These are phyloP conservation scores for Euphorbia corollata DNA, from an alignment of 441 rosid species.

Conservation along the genomic window DNA sequence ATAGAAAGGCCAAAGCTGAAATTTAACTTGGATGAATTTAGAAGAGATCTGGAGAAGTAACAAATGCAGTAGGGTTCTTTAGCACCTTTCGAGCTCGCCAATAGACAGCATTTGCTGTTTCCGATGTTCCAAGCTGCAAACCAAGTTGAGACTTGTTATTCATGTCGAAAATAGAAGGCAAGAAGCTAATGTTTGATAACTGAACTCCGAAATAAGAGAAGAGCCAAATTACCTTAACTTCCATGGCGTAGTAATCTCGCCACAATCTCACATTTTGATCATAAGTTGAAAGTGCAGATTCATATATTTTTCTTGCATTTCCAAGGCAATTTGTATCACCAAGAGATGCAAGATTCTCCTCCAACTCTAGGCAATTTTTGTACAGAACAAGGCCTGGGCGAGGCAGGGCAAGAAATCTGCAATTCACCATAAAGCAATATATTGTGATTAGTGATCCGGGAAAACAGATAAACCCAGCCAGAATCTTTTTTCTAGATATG, in stretches of 20 bases:
- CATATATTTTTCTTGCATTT: conserved; percentile 59
- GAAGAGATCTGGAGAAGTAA: conserved; percentile 19
- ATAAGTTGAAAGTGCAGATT: conserved; percentile 62
- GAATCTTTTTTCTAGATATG: not conserved
- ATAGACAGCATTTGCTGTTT: conserved; percentile 48
- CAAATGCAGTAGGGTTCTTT: conserved; percentile 33
- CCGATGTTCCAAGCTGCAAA: conserved; percentile 74
- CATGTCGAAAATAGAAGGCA: not conserved
- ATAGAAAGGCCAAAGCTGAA: conserved; percentile 23
- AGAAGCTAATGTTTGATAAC: not conserved
- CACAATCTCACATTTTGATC: conserved; percentile 54
- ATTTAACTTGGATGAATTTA: not conserved
- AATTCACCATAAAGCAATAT: conserved; percentile 11
- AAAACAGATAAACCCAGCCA: too few species aligned
- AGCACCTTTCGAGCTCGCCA: conserved; percentile 79
- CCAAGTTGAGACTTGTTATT: conserved; percentile 1
- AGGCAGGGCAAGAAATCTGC: conserved; percentile 72
- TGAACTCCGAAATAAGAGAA: not conserved
- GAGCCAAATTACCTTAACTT: conserved; percentile 43
- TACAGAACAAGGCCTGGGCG: conserved; percentile 56
- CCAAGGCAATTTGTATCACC: conserved; percentile 51
- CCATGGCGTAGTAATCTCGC: conserved; percentile 62
- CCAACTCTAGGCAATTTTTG: conserved; percentile 68
- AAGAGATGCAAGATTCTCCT: conserved; percentile 45
- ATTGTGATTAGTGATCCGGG: not conserved